Percentiles rank a stretch among this genome's conserved stretches.
Evolutionary conservation across 495 filamentous ascomycete species (phyloP).

Genomic region (Xylaria castorea): DNA sequence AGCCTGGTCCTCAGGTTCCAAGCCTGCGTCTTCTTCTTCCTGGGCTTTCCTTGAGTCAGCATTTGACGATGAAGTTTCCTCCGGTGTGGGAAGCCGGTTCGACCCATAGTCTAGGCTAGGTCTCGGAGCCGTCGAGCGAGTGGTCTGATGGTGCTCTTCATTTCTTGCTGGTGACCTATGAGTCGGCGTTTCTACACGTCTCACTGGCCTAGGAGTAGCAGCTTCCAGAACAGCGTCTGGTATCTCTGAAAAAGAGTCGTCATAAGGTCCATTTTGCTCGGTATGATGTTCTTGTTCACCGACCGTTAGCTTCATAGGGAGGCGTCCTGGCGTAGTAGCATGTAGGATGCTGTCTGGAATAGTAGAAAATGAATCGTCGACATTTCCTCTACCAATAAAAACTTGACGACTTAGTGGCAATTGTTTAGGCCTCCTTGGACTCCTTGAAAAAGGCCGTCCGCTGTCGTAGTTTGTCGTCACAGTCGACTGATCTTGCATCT

Average conservation of each 20-base stretch:
- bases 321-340: constrained; percentile 39
- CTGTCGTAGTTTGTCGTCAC: constrained; percentile 22
- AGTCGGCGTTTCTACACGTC: constrained; percentile 20
- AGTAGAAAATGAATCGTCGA: constrained; percentile 41
- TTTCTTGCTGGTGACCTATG: constrained; percentile 2
- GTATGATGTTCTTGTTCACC: constrained; percentile 19
- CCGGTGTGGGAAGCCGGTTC: constrained; percentile 59
- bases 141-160: constrained; percentile 7
- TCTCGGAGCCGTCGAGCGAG: constrained; percentile 27
- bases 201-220: constrained; percentile 51
- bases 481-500: constrained; percentile 21
- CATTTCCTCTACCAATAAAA: constrained; percentile 35
- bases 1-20: constrained; percentile 19
- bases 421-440: constrained; percentile 33
- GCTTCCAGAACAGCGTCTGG: constrained; percentile 54
- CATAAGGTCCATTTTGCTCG: constrained; percentile 44
- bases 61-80: constrained; percentile 60
- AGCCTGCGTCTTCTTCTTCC: constrained; percentile 33
- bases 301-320: constrained; percentile 33
- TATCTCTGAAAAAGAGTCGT: constrained; percentile 61
- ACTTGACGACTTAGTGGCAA: constrained; percentile 35
- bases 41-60: constrained; percentile 36
- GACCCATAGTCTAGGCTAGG: constrained; percentile 46
- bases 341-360: constrained; percentile 40
- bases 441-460: constrained; percentile 27